Evolutionary conservation across 495 filamentous ascomycete species (phyloP).

Genomic region (Tetracladium marchalianum): DNA sequence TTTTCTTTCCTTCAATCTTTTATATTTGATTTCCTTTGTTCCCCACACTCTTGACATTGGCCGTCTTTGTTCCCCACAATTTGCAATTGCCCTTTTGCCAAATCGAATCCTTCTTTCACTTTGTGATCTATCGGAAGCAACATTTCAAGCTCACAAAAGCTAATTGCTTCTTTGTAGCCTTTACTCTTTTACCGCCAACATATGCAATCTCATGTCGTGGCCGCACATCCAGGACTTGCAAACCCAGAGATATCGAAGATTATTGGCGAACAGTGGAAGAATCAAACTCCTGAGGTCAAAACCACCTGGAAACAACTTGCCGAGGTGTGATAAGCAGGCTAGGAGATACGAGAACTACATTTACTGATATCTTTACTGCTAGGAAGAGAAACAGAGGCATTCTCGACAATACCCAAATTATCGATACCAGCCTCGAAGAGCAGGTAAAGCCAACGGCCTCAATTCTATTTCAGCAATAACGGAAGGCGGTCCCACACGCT

Average conservation of each 20-base stretch:
- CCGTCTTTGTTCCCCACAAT: background rate
- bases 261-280: constrained; percentile 87
- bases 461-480: constrained; percentile 23
- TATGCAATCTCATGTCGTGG: constrained; percentile 72
- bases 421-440: constrained; percentile 82
- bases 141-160: background rate
- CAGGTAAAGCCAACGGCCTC: constrained; percentile 34
- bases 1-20: constrained; percentile 9
- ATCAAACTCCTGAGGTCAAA: constrained; percentile 64
- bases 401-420: constrained; percentile 88
- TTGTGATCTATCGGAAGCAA: constrained; percentile 15
- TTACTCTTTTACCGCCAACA: constrained; percentile 96
- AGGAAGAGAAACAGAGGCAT: constrained; percentile 90
- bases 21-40: background rate
- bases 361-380: constrained; percentile 8
- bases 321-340: constrained; percentile 44
- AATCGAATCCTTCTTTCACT: constrained; percentile 11
- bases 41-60: no score
- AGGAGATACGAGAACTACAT: no score
- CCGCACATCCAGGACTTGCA: constrained; percentile 75
- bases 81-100: constrained; percentile 14
- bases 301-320: constrained; percentile 82
- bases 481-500: constrained; percentile 39
- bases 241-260: constrained; percentile 99
- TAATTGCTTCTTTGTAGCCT: constrained; percentile 49